Conservation (phyloP, 2,329 filamentous ascomycete species). For the Curvularia sp. region DNA sequence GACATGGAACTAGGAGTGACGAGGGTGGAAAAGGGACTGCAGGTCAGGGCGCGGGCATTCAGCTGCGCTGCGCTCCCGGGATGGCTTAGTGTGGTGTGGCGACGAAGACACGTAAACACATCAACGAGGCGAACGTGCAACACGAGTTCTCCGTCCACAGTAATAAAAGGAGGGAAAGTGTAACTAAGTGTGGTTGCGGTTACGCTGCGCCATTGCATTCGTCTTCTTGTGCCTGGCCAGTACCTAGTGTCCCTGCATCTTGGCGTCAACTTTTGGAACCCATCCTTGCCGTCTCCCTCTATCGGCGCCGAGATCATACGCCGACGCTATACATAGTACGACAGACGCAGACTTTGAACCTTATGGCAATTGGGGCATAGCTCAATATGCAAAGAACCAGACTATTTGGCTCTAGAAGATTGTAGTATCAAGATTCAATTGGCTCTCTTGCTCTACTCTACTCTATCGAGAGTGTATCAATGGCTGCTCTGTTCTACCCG, state of each 20-base stretch:
- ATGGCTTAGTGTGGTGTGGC: constrained; percentile 24
- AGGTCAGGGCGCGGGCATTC: constrained; percentile 32
- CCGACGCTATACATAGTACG: constrained; percentile 10
- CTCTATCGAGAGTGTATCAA: not conserved
- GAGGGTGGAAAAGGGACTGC: constrained; percentile 30
- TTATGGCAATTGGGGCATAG: not conserved
- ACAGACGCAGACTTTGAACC: not conserved
- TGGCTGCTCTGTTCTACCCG: not conserved
- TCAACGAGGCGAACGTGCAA: constrained; percentile 20
- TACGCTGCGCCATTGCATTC: constrained; percentile 21
- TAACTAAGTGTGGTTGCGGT: constrained; percentile 22
- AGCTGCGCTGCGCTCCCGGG: constrained; percentile 23
- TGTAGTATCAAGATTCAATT: not conserved
- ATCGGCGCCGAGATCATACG: constrained; percentile 14
- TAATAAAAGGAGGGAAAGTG: not conserved
- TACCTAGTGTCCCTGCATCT: constrained; percentile 30
- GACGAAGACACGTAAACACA: constrained; percentile 7
- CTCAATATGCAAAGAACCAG: not conserved
- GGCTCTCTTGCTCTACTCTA: not conserved
- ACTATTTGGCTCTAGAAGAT: not conserved
- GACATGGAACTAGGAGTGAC: constrained; percentile 57
- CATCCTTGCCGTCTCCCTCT: constrained; percentile 8
- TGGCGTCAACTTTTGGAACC: constrained; percentile 25
- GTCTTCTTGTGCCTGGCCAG: constrained; percentile 28
- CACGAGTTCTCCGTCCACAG: constrained; percentile 13